Conservation (phyloP, 805 yeast genomes). For the Lipomyces chichibuensis region DNA sequence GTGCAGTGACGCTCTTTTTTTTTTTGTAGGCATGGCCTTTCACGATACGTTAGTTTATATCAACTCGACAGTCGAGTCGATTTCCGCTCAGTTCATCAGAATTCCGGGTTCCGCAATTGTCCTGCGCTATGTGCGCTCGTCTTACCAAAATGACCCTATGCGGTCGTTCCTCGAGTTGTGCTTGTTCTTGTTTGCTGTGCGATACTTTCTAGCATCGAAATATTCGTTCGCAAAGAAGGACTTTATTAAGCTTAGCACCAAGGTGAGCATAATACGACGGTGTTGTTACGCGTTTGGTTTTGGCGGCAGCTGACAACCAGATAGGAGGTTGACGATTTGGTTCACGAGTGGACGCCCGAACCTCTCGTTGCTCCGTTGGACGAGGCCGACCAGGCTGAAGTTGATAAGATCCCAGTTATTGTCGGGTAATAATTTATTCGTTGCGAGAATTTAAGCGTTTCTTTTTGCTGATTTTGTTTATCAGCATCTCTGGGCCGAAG, state of each 20-base stretch:
- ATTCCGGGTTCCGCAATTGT: slow-evolving; percentile 49
- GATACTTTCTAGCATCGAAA: slow-evolving; percentile 78
- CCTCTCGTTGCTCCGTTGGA: slow-evolving; percentile 63
- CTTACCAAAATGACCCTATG: slow-evolving; percentile 92
- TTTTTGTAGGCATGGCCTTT: slow-evolving; percentile 16
- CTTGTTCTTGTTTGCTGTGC: slow-evolving; percentile 76
- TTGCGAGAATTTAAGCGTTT: neutral
- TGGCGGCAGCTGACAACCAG: neutral
- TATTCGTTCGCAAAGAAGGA: slow-evolving; percentile 75
- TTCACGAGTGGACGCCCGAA: slow-evolving; percentile 91
- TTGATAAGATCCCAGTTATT: slow-evolving; percentile 65
- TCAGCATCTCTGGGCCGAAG: slow-evolving; percentile 26
- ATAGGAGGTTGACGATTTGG: slow-evolving; percentile 74
- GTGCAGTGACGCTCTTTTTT: no score
- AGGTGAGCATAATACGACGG: slow-evolving; percentile 17
- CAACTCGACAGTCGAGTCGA: slow-evolving; percentile 31
- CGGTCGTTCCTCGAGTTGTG: slow-evolving; percentile 80
- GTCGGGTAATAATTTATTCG: slow-evolving; percentile 46
- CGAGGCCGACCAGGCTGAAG: slow-evolving; percentile 61
- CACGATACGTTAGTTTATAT: slow-evolving; percentile 33
- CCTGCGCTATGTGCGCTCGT: slow-evolving; percentile 70
- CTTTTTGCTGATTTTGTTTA: slow-evolving; percentile 3
- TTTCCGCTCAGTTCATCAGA: slow-evolving; percentile 30
- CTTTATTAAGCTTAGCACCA: slow-evolving; percentile 54
- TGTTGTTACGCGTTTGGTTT: neutral